Evolutionary conservation across 2,329 filamentous ascomycete species (phyloP).

Genomic region (Colletotrichum theobromicola): DNA sequence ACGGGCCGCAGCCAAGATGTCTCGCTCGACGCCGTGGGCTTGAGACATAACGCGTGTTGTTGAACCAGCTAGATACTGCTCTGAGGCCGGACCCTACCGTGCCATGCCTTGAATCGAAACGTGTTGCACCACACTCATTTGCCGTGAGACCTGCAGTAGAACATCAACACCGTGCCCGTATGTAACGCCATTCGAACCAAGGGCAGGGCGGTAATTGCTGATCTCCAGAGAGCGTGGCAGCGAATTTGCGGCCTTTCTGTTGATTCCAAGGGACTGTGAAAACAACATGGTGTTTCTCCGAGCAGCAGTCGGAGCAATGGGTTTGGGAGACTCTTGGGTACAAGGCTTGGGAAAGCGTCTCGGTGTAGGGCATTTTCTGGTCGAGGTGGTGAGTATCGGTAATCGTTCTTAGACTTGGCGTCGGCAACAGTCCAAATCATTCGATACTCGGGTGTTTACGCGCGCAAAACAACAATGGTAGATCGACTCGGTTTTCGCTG

Average conservation of each 20-base stretch:
- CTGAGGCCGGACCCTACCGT: not conserved
- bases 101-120: not conserved
- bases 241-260: not conserved
- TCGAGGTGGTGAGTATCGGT: not conserved
- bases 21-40: not conserved
- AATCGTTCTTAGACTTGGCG: not conserved
- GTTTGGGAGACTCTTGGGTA: not conserved
- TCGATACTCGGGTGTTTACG: not conserved
- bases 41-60: not conserved
- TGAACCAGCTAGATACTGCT: not conserved
- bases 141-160: not conserved
- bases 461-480: not conserved
- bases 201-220: not conserved
- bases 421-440: not conserved
- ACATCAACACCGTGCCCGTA: not conserved
- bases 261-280: not conserved
- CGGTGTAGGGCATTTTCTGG: not conserved
- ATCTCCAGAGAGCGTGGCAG: not conserved
- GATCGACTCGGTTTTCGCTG: not conserved
- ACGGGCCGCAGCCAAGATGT: not conserved
- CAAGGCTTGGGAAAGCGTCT: not conserved
- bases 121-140: not conserved
- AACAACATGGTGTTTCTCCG: not conserved
- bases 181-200: not conserved
- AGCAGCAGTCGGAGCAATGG: not conserved